A percentile compares a stretch with the other conserved stretches of the same genome.
These are phyloP conservation scores for Pestalotiopsis sp. DNA, from an alignment of 2,329 filamentous ascomycete genomes.

Conservation along the genomic window DNA sequence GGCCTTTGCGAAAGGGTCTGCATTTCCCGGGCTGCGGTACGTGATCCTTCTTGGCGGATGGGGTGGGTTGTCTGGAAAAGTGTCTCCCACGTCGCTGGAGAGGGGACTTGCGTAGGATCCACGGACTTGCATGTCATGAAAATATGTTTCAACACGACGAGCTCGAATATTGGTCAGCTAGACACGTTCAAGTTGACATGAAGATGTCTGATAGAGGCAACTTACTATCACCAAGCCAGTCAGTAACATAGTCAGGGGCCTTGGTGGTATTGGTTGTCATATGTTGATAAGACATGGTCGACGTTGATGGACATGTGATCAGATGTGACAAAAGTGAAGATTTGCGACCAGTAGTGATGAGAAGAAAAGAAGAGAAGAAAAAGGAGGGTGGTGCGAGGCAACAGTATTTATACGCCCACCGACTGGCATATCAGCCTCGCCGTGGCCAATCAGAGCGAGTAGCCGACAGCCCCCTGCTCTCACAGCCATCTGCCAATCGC, in stretches of 20 bases:
- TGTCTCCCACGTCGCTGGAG: neutral
- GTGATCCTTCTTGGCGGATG: neutral
- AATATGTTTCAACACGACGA: neutral
- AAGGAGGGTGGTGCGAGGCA: constrained; percentile 8
- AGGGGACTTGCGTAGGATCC: neutral
- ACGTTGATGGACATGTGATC: neutral
- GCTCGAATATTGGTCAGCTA: neutral
- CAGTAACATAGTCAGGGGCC: neutral
- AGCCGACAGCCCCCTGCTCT: neutral
- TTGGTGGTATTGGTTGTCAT: neutral
- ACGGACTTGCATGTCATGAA: neutral
- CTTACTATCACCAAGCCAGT: neutral
- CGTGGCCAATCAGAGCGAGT: constrained; percentile 14
- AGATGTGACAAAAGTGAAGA: neutral
- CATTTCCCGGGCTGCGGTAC: too few relatives aligned
- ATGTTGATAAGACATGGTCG: constrained; percentile 8
- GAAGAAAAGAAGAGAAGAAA: constrained; percentile 7
- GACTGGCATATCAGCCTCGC: constrained; percentile 4
- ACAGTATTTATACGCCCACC: constrained; percentile 13
- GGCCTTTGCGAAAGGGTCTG: too few relatives aligned
- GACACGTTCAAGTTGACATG: neutral
- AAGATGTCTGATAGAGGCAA: neutral
- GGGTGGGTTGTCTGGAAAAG: neutral
- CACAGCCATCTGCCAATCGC: neutral
- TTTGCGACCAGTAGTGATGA: neutral